Evolutionary conservation across 805 yeast genomes (phyloP).

Genomic region (Kregervanrija delftensis): DNA sequence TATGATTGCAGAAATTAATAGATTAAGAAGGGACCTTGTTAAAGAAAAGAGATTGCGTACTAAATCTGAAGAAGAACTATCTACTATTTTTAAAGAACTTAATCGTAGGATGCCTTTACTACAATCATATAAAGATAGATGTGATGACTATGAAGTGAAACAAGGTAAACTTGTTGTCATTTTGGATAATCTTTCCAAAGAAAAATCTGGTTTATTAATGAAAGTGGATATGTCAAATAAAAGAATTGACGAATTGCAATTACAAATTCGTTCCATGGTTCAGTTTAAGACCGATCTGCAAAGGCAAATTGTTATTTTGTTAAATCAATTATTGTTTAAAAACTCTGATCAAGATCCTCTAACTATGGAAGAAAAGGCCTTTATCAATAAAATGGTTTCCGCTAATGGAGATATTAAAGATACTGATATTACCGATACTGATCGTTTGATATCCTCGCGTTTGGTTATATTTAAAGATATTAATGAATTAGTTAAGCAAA

Average conservation of each 20-base stretch:
- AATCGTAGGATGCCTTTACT: slow-evolving; percentile 75
- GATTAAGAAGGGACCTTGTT: slow-evolving; percentile 57
- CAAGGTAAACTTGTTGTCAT: slow-evolving; percentile 46
- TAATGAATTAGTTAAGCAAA: slow-evolving; percentile 64
- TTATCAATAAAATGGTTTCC: slow-evolving; percentile 49
- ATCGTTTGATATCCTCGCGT: slow-evolving; percentile 61
- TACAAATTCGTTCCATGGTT: slow-evolving; percentile 41
- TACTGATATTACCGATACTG: slow-evolving; percentile 54
- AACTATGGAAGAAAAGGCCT: slow-evolving; percentile 55
- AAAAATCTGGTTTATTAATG: slow-evolving; percentile 22
- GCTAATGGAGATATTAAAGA: slow-evolving; percentile 12
- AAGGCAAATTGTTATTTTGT: slow-evolving; percentile 69
- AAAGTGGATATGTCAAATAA: slow-evolving; percentile 20
- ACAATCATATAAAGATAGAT: slow-evolving; percentile 54
- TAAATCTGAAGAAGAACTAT: slow-evolving; percentile 62
- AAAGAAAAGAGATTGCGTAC: slow-evolving; percentile 68
- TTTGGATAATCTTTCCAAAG: slow-evolving; percentile 47
- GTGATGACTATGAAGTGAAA: slow-evolving; percentile 50
- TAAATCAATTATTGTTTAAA: slow-evolving; percentile 58
- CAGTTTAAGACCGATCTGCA: slow-evolving; percentile 68
- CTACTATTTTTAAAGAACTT: slow-evolving; percentile 64
- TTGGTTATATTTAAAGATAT: slow-evolving; percentile 64
- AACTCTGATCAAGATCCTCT: slow-evolving; percentile 55
- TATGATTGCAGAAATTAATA: slow-evolving; percentile 55
- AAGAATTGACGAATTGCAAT: slow-evolving; percentile 35